phyloP scores from a whole-genome alignment of 139 green algal species.

The Tetradesmus lagerheimii region DNA sequence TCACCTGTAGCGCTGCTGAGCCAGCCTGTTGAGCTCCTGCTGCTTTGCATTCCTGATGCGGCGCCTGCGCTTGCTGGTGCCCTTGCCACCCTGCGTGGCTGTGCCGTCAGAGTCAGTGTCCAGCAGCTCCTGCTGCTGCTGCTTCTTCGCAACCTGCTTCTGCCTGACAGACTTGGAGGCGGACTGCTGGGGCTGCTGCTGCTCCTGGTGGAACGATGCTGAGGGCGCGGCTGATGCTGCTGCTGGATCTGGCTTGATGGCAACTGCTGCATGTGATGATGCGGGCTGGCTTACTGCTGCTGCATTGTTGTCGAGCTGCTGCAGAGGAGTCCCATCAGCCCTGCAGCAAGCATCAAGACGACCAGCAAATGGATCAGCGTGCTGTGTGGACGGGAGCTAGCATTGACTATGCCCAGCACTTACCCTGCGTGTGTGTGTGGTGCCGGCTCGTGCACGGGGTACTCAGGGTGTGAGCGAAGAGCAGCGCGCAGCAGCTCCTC shows the following conservation, averaged over 20 bases:
- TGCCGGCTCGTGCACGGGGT: background rate
- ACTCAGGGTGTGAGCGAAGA: conserved; percentile 20
- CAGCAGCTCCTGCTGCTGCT: conserved; percentile 16
- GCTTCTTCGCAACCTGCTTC: background rate
- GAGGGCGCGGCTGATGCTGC: background rate
- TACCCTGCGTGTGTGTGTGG: background rate
- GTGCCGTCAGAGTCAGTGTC: conserved; percentile 15
- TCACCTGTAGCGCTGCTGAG: conserved; percentile 63
- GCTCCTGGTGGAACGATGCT: background rate
- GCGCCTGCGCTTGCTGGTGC: conserved; percentile 49
- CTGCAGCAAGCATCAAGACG: background rate
- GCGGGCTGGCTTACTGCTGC: conserved; percentile 13
- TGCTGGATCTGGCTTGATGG: conserved; percentile 7
- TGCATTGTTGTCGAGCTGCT: conserved; percentile 12
- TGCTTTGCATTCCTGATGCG: conserved; percentile 60
- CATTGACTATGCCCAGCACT: background rate
- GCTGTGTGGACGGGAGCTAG: background rate
- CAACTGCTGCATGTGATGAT: background rate
- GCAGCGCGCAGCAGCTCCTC: conserved; percentile 9
- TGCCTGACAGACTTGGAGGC: background rate
- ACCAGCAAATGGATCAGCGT: background rate
- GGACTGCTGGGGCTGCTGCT: background rate
- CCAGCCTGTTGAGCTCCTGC: conserved; percentile 61
- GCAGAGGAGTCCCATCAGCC: background rate
- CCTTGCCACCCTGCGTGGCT: background rate